phyloP scores from a whole-genome alignment of 2,329 filamentous ascomycete species.

The Pestalotiopsis sp. region DNA sequence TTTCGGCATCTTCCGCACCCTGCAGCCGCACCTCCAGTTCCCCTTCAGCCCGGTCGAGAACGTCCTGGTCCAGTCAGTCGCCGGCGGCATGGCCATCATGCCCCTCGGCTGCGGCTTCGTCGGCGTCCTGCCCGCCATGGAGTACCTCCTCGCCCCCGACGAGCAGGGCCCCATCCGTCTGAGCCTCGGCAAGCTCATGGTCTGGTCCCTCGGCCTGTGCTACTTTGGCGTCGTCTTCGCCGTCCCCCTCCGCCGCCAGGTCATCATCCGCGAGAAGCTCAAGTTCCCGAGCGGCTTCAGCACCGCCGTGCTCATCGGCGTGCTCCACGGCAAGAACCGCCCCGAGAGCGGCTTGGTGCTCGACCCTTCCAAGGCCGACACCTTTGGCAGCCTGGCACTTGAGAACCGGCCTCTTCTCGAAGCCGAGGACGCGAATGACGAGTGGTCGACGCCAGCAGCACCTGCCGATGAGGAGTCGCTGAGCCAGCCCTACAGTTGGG shows the following conservation, averaged over 20 bases:
- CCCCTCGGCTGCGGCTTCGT: slow-evolving; percentile 94
- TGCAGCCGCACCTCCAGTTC: slow-evolving; percentile 70
- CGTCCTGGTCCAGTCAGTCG: slow-evolving; percentile 93
- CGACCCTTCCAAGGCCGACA: slow-evolving; percentile 29
- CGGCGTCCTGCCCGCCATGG: slow-evolving; percentile 88
- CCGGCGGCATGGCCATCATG: slow-evolving; percentile 95
- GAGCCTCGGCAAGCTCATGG: slow-evolving; percentile 72
- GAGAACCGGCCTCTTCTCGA: slow-evolving; percentile 30
- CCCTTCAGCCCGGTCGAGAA: slow-evolving; percentile 96
- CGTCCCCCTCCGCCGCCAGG: slow-evolving; percentile 84
- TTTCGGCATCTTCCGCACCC: slow-evolving; percentile 86
- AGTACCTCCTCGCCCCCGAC: slow-evolving; percentile 75
- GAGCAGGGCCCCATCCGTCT: slow-evolving; percentile 78
- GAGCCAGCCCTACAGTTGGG: slow-evolving; percentile 38
- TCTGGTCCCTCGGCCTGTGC: slow-evolving; percentile 91
- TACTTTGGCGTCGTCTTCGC: slow-evolving; percentile 98
- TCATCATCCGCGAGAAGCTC: slow-evolving; percentile 88
- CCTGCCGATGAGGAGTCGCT: slow-evolving; percentile 24
- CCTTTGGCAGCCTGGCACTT: slow-evolving; percentile 32
- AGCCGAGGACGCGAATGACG: slow-evolving; percentile 18
- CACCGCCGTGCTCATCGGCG: slow-evolving; percentile 88
- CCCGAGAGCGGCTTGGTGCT: slow-evolving; percentile 28
- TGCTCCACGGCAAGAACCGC: slow-evolving; percentile 70
- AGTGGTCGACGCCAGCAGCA: slow-evolving; percentile 14
- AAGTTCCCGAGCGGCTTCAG: slow-evolving; percentile 96